Evolutionary conservation across 176 grass and related monocot species (phyloP), one percentile per base, ranked within the genome.

Genomic region (Coix lacrymajobi): DNA sequence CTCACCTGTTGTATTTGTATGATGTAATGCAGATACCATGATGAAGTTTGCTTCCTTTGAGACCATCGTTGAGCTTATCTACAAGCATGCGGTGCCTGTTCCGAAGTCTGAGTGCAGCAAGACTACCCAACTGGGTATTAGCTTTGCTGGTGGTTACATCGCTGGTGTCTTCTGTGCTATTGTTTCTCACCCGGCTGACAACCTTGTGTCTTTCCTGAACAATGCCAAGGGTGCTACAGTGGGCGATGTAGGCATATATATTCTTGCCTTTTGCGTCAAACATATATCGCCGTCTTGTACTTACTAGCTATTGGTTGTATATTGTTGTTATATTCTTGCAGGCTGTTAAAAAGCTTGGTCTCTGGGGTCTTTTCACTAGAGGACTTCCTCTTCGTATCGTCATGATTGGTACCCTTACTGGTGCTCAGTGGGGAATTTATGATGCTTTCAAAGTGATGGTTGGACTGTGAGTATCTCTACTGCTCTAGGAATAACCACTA

Each of bases 1-100:
- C 20, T 85, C 40, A 32, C 11, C 19, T 28, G n/a, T 73, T 57
- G 13, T 45, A 14, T 19, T 75, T 84, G 26, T 15, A 20, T 66
- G 2, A n/a, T 82, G 15, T 45, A 16, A 16, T 88, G 75, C 80
- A 99, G 96, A 99, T 70, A 99, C 96, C 60, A 99, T 99, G 96
- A 99, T 99, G 96, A 99, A 99, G 75, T 96, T 99, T 90, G 96
- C 93, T 14, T 92, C 96, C 2, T 99, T 96, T 33, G 96, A 99
- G 83, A 92, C 83, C 3, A 93, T 91, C 3, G 96, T 99, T 32
- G 96, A 99, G 51, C 86, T 87, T 43, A 61, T 99, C 25, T 99
- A 99, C 87, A 99, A 99, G 69, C 80, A 99, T 2, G 83, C 83
- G 30, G 84, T 96, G 73, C 96, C 96, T 1, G 72, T 46, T 66